Evolutionary conservation across 306 rosid genomes (phyloP).

Genomic region (Begonia masoniana): DNA sequence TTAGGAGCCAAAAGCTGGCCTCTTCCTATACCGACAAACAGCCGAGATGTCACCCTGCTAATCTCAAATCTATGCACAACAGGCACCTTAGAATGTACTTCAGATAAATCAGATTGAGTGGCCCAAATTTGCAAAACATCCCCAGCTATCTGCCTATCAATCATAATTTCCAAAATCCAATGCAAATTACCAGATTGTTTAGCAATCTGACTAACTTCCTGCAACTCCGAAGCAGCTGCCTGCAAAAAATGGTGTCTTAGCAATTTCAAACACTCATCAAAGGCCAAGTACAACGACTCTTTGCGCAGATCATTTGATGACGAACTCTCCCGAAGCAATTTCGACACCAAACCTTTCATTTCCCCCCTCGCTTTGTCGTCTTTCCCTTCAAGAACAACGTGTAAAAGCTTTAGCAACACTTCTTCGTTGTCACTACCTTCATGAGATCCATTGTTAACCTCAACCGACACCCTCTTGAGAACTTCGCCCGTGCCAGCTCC

Average conservation of each 20-base stretch:
- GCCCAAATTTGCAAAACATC: conserved; percentile 90
- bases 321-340: conserved; percentile 86
- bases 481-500: conserved; percentile 83
- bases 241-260: conserved; percentile 45
- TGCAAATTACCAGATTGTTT: conserved; percentile 87
- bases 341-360: conserved; percentile 83
- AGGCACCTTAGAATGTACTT: conserved; percentile 67
- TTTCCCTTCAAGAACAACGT: conserved; percentile 95
- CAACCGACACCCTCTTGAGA: conserved; percentile 77
- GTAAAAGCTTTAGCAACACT: conserved; percentile 75
- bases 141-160: conserved; percentile 86
- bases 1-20: conserved; percentile 83
- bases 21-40: conserved; percentile 87
- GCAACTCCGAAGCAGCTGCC: conserved; percentile 47
- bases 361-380: conserved; percentile 95
- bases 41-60: conserved; percentile 82
- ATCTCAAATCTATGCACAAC: conserved; percentile 81
- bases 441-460: conserved; percentile 47
- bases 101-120: conserved; percentile 69
- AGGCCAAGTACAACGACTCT: conserved; percentile 67
- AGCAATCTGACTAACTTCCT: conserved; percentile 66
- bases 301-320: conserved; percentile 70
- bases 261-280: conserved; percentile 69
- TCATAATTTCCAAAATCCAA: conserved; percentile 92
- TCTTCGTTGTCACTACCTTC: conserved; percentile 76